Conservation (phyloP, 768 basidiomycete species). For the Boletus huronensis region DNA sequence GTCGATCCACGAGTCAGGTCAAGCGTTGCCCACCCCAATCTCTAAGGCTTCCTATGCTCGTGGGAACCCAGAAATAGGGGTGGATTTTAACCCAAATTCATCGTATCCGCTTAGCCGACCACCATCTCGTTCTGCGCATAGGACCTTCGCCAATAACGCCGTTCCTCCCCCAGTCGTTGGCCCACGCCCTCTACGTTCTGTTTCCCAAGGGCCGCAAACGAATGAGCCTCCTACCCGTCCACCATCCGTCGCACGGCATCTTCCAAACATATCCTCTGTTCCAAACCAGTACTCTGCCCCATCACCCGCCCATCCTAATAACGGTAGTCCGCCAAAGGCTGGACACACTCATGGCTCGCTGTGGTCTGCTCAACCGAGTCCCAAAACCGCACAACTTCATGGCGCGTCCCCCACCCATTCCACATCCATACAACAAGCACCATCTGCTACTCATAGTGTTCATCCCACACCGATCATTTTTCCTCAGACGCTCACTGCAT, state of each 20-base stretch:
- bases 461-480: slow-evolving; percentile 22
- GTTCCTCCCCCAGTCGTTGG: slow-evolving; percentile 26
- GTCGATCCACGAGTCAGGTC: slow-evolving; percentile 28
- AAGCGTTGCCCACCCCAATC: slow-evolving; percentile 15
- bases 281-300: slow-evolving; percentile 20
- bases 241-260: slow-evolving; percentile 19
- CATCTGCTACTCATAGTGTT: slow-evolving; percentile 16
- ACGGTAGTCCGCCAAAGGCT: slow-evolving; percentile 15
- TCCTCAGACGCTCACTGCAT: slow-evolving; percentile 17
- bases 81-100: slow-evolving; percentile 17
- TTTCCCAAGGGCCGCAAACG: slow-evolving; percentile 25
- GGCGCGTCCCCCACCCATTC: slow-evolving; percentile 9
- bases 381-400: slow-evolving; percentile 20
- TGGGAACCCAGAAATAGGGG: slow-evolving; percentile 25
- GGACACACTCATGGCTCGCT: slow-evolving; percentile 5
- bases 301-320: slow-evolving; percentile 14
- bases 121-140: slow-evolving; percentile 27
- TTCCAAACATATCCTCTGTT: slow-evolving; percentile 1
- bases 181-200: slow-evolving; percentile 28
- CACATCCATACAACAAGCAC: slow-evolving; percentile 11
- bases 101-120: slow-evolving; percentile 24
- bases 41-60: slow-evolving; percentile 22
- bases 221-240: slow-evolving; percentile 26
- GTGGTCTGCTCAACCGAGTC: slow-evolving; percentile 25
- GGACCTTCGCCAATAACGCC: slow-evolving; percentile 14